Conservation (phyloP, 768 basidiomycete genomes). For the Podaxis sp. region DNA sequence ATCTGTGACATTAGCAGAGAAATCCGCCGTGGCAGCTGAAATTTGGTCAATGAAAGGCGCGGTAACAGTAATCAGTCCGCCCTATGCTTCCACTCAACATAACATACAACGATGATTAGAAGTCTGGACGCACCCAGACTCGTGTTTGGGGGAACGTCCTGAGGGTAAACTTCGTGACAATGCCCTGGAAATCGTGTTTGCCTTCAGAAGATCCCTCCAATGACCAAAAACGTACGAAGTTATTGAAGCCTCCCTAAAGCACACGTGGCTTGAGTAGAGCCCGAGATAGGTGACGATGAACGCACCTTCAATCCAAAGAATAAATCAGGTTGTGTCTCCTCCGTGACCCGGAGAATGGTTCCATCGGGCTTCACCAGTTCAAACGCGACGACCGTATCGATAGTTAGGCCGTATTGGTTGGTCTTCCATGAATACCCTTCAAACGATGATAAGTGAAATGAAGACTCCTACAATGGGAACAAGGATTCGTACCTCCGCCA, state of each 20-base stretch:
- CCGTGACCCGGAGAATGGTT: conserved; percentile 33
- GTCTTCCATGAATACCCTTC: conserved; percentile 63
- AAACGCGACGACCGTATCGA: conserved; percentile 54
- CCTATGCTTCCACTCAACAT: conserved; percentile 28
- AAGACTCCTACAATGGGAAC: not conserved
- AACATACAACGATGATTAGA: not conserved
- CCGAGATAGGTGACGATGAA: not conserved
- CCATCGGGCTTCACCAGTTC: conserved; percentile 61
- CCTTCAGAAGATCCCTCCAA: not conserved
- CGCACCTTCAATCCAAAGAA: conserved; percentile 34
- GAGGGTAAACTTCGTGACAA: conserved; percentile 58
- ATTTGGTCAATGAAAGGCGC: conserved; percentile 23
- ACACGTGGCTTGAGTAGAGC: not conserved
- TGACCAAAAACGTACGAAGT: conserved; percentile 37
- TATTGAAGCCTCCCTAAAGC: conserved; percentile 58
- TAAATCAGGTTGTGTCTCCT: conserved; percentile 31
- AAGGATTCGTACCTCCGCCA: conserved; percentile 42
- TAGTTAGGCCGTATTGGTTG: conserved; percentile 57
- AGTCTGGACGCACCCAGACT: conserved; percentile 50
- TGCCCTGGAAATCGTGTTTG: conserved; percentile 34
- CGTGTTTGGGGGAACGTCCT: conserved; percentile 50
- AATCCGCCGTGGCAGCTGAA: conserved; percentile 36
- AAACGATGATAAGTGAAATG: conserved; percentile 28
- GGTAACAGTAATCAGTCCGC: conserved; percentile 42
- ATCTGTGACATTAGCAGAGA: conserved; percentile 41